Evolutionary conservation across 148 eudicot species (phyloP), one percentile per base, ranked within the genome.

Genomic region (Agrostemma githago): DNA sequence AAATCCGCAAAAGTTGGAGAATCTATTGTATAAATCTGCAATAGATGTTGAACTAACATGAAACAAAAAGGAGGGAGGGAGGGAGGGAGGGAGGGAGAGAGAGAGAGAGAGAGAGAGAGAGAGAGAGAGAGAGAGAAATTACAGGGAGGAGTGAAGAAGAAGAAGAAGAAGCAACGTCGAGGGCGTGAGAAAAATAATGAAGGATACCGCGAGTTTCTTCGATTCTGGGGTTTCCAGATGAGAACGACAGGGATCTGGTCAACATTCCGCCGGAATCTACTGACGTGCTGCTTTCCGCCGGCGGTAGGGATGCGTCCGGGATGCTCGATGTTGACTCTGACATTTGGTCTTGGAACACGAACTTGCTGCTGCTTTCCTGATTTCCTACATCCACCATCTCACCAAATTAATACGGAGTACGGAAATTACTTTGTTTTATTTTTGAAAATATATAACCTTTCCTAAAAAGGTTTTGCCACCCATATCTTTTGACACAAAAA

Each of bases 191-290:
- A 83, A 44, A 88, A 68, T 89, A 83, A 84, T 84, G 91, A 86
- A 91, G 84, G 71, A 89, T 81, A 48, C 98, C 95, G 38, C 89
- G 84, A 70, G 88, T 88, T 77, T 93, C 91, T 86, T 93, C 98
- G 66, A 93, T 89, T 73, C 89, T 89, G 80, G 97, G 98, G 91
- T 93, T 93, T 68, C 98, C 97, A n/a, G 96, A 94, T 5, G 97
- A 86, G 78, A 94, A 94, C 21, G 87, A 77, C 38, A 91, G 79
- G 43, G 88, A 71, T 62, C 82, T 90, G 38, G 87, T 82, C 53
- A 60, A 60, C 8, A 64, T 20, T 11, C 76, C 82, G 41, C 73
- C 84, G 83, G 87, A 62, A 79, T 65, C 61, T 56, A 78, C 67
- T 21, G 76, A 61, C 42, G 38, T 8, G 66, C 3, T 10, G 66